Evolutionary conservation across 2,329 filamentous ascomycete genomes (phyloP).

Genomic region (Verticillium alfalfae): DNA sequence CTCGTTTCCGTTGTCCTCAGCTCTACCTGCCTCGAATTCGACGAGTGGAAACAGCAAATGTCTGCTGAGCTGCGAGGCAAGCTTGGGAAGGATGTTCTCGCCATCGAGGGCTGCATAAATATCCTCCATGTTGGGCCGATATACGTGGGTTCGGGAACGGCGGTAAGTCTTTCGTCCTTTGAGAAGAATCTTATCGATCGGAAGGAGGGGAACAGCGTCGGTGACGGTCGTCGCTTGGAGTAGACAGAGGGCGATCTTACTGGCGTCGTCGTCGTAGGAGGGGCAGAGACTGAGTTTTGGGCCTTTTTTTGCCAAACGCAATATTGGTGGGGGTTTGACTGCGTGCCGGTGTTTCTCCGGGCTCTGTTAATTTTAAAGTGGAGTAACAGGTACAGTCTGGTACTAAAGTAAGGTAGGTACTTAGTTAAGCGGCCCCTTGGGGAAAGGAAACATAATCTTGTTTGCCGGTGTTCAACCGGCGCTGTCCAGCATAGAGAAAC

Average conservation of each 20-base stretch:
- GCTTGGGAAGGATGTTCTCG: conserved; percentile 69
- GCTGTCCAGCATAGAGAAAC: conserved; percentile 8
- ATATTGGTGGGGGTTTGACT: conserved; percentile 11
- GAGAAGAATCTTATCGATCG: conserved; percentile 7
- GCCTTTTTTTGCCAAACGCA: conserved; percentile 11
- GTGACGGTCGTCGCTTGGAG: conserved; percentile 2
- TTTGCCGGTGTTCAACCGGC: conserved; percentile 10
- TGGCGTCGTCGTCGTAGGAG: conserved; percentile 8
- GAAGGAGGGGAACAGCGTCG: conserved; percentile 1
- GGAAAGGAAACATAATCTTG: background rate
- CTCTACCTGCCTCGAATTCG: conserved; percentile 80
- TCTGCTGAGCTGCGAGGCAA: conserved; percentile 88
- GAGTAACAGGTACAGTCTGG: background rate
- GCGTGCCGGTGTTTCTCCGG: conserved; percentile 11
- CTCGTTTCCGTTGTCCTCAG: conserved; percentile 65
- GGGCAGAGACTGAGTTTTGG: conserved; percentile 13
- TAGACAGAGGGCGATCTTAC: conserved; percentile 1
- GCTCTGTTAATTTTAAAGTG: background rate
- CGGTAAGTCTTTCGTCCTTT: conserved; percentile 8
- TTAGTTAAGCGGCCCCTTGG: background rate
- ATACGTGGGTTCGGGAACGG: conserved; percentile 1
- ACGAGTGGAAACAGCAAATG: conserved; percentile 95
- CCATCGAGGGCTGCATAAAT: conserved; percentile 12
- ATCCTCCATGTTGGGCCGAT: conserved; percentile 13
- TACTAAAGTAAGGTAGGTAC: background rate